Base-by-base conservation (phyloP, 768 basidiomycete genomes). In the Psilocybe tampanensis region DNA sequence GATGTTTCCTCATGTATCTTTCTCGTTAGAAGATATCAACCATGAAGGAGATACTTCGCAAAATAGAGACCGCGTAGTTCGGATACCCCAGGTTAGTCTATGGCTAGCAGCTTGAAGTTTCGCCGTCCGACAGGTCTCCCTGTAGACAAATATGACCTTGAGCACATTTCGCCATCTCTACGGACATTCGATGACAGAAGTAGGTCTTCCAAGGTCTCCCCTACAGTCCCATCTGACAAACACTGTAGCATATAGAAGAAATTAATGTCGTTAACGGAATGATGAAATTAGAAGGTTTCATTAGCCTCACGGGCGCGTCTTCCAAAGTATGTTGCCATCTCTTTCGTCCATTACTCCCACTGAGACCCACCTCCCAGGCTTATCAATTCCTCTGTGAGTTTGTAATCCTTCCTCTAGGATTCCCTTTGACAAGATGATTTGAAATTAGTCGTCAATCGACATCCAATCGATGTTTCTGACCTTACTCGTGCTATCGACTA, bases 351-450 rank as follows among this genome's bases (percentile, higher is more conserved):
- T 19, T 22, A 53, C 42, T 15, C 43, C 42, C 39, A 60, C 63
- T 64, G 55, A 66, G 56, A 60, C 36, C 56, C 42, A 59, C 69
- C 59, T 29, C 55, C 57, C 67, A 96, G 92, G 74, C 82, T n/a
- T 84, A 89, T 70, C 95, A 98, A 70, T 92, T 88, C 74, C 71
- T 98, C 42, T 97, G 95, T 95, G 68, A 64, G 86, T 55, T 23
- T 43, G 5, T 26, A 24, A 34, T 33, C 62, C 34, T 33, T 50
- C 36, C 57, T 54, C 56, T 42, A 53, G 39, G 52, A 34, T 24
- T 36, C 26, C 43, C 50, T 19, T 60, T 42, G 42, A 51, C 32
- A 22, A 33, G 44, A 43, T 39, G 44, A 43, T 39, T 48, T 45
- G 26, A 36, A 26, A 44, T 24, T 63, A 96, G 94, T 89, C 68